Conservation (phyloP, 2,329 filamentous ascomycete genomes). For the Phaeosphaeriaceae sp. region DNA sequence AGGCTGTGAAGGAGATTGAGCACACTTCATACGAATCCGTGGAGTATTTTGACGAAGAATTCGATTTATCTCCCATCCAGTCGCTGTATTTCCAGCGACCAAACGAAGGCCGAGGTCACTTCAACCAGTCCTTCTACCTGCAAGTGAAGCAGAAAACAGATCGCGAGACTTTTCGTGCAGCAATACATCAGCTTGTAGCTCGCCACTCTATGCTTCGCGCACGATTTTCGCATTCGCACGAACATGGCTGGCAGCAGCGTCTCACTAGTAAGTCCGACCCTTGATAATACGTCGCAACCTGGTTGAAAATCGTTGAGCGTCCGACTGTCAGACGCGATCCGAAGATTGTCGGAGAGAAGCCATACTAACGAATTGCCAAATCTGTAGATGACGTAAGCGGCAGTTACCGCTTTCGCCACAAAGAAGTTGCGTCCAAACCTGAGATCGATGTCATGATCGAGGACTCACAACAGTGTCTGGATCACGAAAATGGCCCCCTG, state of each 20-base stretch:
- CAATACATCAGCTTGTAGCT: slow-evolving; percentile 32
- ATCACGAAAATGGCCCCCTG: slow-evolving; percentile 34
- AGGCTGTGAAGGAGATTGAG: slow-evolving; percentile 28
- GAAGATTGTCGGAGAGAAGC: background rate
- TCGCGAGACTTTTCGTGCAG: slow-evolving; percentile 30
- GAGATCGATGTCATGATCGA: slow-evolving; percentile 42
- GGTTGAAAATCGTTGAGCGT: background rate
- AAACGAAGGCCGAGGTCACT: slow-evolving; percentile 41
- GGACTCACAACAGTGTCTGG: slow-evolving; percentile 37
- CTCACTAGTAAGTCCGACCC: slow-evolving; percentile 30
- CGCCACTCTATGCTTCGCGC: slow-evolving; percentile 45
- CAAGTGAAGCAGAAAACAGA: slow-evolving; percentile 34
- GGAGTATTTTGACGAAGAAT: slow-evolving; percentile 39
- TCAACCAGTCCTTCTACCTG: slow-evolving; percentile 47
- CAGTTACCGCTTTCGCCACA: slow-evolving; percentile 39
- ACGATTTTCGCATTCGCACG: slow-evolving; percentile 32
- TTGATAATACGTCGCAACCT: background rate
- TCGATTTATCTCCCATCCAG: slow-evolving; percentile 44
- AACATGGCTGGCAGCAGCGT: slow-evolving; percentile 40
- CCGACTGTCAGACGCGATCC: background rate
- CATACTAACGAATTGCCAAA: slow-evolving; percentile 9
- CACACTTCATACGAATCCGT: slow-evolving; percentile 20
- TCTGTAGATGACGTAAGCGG: slow-evolving; percentile 26
- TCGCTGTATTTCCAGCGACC: slow-evolving; percentile 41
- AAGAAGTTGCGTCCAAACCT: slow-evolving; percentile 26